phyloP scores from a whole-genome alignment of 768 basidiomycete species.

The Calvatia gigantea region DNA sequence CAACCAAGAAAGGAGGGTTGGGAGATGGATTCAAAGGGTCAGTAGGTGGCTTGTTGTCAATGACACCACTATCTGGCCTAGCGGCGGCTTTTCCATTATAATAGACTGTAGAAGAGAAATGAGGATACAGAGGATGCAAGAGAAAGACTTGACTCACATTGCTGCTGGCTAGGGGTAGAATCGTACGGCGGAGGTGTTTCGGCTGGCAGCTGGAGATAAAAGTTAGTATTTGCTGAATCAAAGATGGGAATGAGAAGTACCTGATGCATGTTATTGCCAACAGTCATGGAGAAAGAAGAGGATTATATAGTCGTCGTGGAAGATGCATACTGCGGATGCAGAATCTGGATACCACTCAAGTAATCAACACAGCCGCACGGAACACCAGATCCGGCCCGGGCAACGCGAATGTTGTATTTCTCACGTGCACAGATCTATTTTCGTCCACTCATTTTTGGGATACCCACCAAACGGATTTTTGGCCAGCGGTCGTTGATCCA shows the following conservation, averaged over 20 bases:
- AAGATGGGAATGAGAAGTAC: background rate
- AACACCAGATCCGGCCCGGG: constrained; percentile 1
- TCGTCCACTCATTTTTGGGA: constrained; percentile 3
- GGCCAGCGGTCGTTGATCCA: background rate
- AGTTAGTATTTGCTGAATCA: background rate
- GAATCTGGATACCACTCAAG: background rate
- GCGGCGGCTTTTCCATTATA: background rate
- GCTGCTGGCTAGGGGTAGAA: constrained; percentile 2
- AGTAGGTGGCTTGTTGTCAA: background rate
- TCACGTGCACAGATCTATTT: constrained; percentile 4
- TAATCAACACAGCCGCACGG: constrained; percentile 2
- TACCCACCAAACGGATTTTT: constrained; percentile 4
- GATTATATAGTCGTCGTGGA: background rate
- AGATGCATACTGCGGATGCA: constrained; percentile 3
- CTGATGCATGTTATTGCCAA: constrained; percentile 6
- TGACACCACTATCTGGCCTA: background rate
- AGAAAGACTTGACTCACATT: background rate
- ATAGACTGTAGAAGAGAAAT: background rate
- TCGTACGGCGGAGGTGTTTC: constrained; percentile 19
- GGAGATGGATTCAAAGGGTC: background rate
- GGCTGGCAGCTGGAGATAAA: background rate
- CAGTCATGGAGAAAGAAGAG: background rate
- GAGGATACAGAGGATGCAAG: background rate
- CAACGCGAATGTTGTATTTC: background rate
- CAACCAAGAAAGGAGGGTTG: constrained; percentile 1